These are phyloP conservation scores for Penicillium psychrosexuale DNA, from an alignment of 2,329 filamentous ascomycete species.

Conservation along the genomic window DNA sequence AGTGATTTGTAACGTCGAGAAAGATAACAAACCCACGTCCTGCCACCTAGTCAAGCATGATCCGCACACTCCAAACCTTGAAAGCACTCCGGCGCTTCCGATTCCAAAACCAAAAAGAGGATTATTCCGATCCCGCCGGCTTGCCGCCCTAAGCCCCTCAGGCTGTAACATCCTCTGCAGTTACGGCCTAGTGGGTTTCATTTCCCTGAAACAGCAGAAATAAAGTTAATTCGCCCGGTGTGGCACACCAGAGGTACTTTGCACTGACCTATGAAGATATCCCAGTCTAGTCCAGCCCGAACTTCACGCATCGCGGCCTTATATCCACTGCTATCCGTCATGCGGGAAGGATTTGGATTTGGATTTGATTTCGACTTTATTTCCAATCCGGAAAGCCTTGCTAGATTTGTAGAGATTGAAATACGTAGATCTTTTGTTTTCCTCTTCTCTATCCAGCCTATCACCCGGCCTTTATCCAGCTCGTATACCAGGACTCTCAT, in stretches of 20 bases:
- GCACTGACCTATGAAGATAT: not conserved
- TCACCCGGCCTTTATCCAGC: not conserved
- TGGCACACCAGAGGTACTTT: not conserved
- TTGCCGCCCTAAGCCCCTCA: constrained; percentile 1
- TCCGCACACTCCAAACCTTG: not conserved
- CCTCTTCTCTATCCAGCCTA: not conserved
- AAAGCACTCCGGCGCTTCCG: not conserved
- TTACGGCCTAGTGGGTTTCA: not conserved
- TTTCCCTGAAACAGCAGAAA: not conserved
- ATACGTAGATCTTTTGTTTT: not conserved
- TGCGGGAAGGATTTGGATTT: not conserved
- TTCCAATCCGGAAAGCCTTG: not conserved
- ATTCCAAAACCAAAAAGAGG: not conserved
- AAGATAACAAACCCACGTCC: not conserved
- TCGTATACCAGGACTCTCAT: not conserved
- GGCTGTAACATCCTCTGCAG: not conserved
- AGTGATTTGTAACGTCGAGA: not conserved
- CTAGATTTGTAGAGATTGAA: not conserved
- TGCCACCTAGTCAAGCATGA: not conserved
- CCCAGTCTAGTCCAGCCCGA: not conserved
- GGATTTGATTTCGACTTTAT: not conserved
- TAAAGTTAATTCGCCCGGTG: not conserved
- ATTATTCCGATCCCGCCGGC: constrained; percentile 9
- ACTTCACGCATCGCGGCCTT: not conserved
- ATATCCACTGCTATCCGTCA: not conserved